Base-by-base conservation (phyloP, 73 alveolate genomes). In the Effrenium voratum region DNA sequence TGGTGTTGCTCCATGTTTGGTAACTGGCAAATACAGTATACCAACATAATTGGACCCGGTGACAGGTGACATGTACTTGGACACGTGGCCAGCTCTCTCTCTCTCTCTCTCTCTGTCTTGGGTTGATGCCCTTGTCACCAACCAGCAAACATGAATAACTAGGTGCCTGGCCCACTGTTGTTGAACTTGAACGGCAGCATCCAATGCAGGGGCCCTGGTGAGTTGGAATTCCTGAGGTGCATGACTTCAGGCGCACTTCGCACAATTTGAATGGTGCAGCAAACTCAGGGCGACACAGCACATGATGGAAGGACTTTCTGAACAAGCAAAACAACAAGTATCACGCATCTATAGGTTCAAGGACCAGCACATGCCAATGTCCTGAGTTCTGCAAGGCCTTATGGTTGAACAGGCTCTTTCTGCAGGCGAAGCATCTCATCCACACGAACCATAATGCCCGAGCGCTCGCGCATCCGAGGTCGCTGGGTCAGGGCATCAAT, bases 111-210 rank as follows among this genome's bases (percentile, higher is more conserved):
- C n/a, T n/a, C n/a, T n/a, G n/a, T n/a, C n/a, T n/a, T n/a, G n/a
- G n/a, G n/a, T n/a, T n/a, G n/a, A n/a, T n/a, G n/a, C n/a, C n/a
- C n/a, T n/a, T n/a, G n/a, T n/a, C n/a, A n/a, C n/a, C n/a, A n/a
- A n/a, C n/a, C n/a, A n/a, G n/a, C n/a, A n/a, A n/a, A n/a, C n/a
- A n/a, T n/a, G n/a, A 13, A 43, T 16, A 12, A 46, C 97, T 34
- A 44, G 46, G 97, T 44, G 28, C 26, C 59, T 0, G 26, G 3
- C 97, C 97, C 97, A 47, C 97, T 90, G 88, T 90, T 90, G 97
- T 90, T 90, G 97, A 90, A 90, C 76, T 90, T 90, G 88, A 90
- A 90, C 30, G 97, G 97, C 77, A 90, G 75, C 97, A 90, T 90
- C 97, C 97, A 90, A 47, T 90, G 97, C 88, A 90, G 47, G 2